A percentile compares a stretch with the other conserved stretches of the same genome.
These are phyloP conservation scores for Pythium sp. DNA, from an alignment of 352 stramenopile genomes.

Conservation along the genomic window DNA sequence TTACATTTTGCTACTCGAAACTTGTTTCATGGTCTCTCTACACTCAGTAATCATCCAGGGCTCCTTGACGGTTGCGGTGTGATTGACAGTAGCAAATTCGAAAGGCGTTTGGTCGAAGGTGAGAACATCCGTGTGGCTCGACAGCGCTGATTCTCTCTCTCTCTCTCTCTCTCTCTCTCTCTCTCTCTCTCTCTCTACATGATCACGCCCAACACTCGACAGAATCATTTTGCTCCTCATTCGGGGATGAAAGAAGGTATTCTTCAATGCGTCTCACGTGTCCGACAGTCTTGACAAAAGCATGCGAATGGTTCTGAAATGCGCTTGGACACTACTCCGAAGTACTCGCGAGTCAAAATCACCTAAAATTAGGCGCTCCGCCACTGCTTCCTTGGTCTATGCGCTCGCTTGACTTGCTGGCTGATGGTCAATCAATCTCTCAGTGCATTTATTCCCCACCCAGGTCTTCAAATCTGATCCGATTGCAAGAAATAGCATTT, in stretches of 20 bases:
- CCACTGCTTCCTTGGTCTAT: background rate
- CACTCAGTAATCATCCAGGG: slow-evolving; percentile 1
- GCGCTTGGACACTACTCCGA: no score
- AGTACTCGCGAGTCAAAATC: background rate
- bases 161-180: background rate
- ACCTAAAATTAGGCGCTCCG: background rate
- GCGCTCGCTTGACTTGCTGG: background rate
- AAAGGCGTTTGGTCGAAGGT: background rate
- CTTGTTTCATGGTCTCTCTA: slow-evolving; percentile 1
- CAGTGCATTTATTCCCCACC: background rate
- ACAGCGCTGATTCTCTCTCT: background rate
- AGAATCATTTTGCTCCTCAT: background rate
- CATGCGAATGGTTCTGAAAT: no score
- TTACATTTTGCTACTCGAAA: slow-evolving; percentile 2
- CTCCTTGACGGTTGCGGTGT: background rate
- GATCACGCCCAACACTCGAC: background rate
- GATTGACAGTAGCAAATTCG: background rate
- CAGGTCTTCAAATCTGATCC: background rate
- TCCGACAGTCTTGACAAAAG: background rate
- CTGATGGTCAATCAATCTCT: background rate
- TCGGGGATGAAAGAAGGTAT: background rate
- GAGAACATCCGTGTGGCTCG: background rate
- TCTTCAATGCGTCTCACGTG: background rate
- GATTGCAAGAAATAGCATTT: background rate
- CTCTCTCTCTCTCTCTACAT: background rate